phyloP scores from a whole-genome alignment of 1,139 yeast genomes.

The Suhomyces chickasaworum region DNA sequence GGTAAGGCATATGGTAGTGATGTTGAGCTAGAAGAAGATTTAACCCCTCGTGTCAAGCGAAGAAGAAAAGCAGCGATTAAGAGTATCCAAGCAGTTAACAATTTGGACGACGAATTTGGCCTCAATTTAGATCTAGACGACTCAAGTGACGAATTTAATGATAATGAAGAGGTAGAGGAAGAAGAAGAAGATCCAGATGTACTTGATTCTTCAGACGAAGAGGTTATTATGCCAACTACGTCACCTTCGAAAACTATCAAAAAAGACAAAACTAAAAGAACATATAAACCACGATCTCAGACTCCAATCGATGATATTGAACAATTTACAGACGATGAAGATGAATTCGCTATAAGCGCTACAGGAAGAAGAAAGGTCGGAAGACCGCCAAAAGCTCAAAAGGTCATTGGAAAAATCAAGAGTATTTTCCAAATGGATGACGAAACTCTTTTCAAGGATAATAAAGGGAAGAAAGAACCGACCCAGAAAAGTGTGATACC shows the following conservation, averaged over 20 bases:
- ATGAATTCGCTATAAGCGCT: neutral
- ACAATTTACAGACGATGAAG: neutral
- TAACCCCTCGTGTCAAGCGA: constrained; percentile 3
- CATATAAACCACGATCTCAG: neutral
- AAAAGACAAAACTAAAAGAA: neutral
- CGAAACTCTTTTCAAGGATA: constrained; percentile 27
- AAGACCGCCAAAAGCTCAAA: constrained; percentile 39
- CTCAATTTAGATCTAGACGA: constrained; percentile 3
- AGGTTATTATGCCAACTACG: constrained; percentile 7
- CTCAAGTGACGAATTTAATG: constrained; percentile 8
- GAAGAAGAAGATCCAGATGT: constrained; percentile 9
- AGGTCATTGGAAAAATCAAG: constrained; percentile 34
- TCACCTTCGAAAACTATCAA: neutral
- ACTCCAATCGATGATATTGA: neutral
- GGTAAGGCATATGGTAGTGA: constrained; percentile 30
- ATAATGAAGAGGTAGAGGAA: constrained; percentile 13
- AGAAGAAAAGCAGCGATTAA: constrained; percentile 5
- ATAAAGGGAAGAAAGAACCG: constrained; percentile 8
- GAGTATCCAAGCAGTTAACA: constrained; percentile 4
- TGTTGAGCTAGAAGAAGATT: constrained; percentile 36
- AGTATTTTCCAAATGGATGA: constrained; percentile 41
- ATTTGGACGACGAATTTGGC: constrained; percentile 8
- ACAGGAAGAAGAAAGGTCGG: constrained; percentile 27
- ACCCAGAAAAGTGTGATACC: neutral
- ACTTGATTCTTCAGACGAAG: constrained; percentile 9